Percentiles rank a stretch among this genome's conserved stretches.
These are phyloP conservation scores for Saprolegnia diclina DNA, from an alignment of 352 stramenopile species.

Conservation along the genomic window DNA sequence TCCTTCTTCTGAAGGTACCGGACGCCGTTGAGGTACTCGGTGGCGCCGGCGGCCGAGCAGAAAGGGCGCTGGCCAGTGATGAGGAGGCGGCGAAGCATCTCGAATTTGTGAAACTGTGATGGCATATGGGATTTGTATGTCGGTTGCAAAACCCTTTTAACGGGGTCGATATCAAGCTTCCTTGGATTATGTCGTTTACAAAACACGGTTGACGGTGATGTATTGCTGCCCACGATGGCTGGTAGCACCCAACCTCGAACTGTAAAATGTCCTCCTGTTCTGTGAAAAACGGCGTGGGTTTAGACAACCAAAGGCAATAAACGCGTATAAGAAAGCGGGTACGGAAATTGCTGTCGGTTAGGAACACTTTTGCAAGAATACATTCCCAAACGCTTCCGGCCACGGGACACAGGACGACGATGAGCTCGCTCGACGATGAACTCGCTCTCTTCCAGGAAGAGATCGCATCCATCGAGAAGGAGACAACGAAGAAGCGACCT, in stretches of 20 bases:
- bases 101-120: background rate
- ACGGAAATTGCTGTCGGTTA: too few relatives aligned
- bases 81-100: background rate
- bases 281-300: too few relatives aligned
- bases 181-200: background rate
- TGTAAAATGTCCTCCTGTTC: too few relatives aligned
- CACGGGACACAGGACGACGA: slow-evolving; percentile 21
- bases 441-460: slow-evolving; percentile 80
- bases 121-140: background rate
- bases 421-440: slow-evolving; percentile 70
- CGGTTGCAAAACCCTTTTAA: background rate
- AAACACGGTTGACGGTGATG: too few relatives aligned
- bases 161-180: background rate
- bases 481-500: slow-evolving; percentile 36
- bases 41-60: background rate
- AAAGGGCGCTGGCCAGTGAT: slow-evolving; percentile 6
- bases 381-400: background rate
- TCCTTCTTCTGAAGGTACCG: slow-evolving; percentile 18
- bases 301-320: too few relatives aligned
- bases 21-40: slow-evolving; percentile 18
- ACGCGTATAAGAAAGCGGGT: too few relatives aligned
- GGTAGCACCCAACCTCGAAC: too few relatives aligned
- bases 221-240: too few relatives aligned
- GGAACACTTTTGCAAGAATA: too few relatives aligned
- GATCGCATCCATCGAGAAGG: slow-evolving; percentile 65